Conservation (phyloP, 805 yeast genomes). For the Kazachstania taianensis region DNA sequence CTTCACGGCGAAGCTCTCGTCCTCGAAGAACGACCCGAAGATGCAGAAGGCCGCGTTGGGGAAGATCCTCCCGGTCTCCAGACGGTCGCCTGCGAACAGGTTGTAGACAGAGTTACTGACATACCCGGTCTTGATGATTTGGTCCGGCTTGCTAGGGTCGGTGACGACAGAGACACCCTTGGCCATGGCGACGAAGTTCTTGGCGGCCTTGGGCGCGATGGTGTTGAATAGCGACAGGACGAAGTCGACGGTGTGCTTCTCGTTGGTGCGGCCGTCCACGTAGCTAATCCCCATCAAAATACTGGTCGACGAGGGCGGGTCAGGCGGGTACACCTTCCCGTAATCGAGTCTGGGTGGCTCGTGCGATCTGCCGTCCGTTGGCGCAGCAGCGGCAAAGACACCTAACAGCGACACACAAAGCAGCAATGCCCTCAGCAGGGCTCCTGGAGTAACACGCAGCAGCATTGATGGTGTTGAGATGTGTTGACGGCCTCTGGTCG, state of each 20-base stretch:
- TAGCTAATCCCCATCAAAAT: conserved; percentile 21
- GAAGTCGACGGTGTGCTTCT: conserved; percentile 25
- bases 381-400: no score
- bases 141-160: conserved; percentile 20
- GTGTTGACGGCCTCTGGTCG: no score
- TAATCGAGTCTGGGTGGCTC: background rate
- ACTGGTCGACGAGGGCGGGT: conserved; percentile 27
- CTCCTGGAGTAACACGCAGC: background rate
- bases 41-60: conserved; percentile 67
- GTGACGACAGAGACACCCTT: conserved; percentile 31
- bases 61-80: conserved; percentile 84
- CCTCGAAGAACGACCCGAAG: conserved; percentile 62
- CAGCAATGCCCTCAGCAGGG: background rate
- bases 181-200: conserved; percentile 46
- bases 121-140: conserved; percentile 10
- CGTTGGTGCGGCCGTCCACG: conserved; percentile 11
- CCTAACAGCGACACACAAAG: no score
- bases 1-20: conserved; percentile 63
- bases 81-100: conserved; percentile 61
- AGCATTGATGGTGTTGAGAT: no score
- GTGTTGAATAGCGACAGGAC: conserved; percentile 57
- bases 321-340: conserved; percentile 21
- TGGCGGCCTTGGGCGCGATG: conserved; percentile 52
- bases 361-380: background rate
- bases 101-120: conserved; percentile 29